Evolutionary conservation across 768 basidiomycete species (phyloP).

Genomic region (Agrocybe pediades): DNA sequence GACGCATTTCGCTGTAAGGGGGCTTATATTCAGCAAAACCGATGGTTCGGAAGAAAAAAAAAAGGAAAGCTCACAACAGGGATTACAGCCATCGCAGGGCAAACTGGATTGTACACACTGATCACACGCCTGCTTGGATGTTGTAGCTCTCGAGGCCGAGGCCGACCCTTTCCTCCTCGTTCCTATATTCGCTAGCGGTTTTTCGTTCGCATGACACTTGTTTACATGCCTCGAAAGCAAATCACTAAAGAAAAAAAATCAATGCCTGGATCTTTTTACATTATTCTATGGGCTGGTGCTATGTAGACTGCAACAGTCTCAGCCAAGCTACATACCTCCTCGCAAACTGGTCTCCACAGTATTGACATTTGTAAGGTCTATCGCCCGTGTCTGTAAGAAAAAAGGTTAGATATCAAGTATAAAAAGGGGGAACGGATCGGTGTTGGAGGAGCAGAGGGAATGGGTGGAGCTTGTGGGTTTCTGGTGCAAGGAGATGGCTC

Average conservation of each 20-base stretch:
- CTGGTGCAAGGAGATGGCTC: constrained; percentile 14
- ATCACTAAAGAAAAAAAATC: constrained; percentile 49
- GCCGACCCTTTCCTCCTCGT: constrained; percentile 67
- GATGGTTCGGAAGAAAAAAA: background rate
- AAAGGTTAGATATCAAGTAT: constrained; percentile 19
- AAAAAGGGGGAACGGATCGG: constrained; percentile 15
- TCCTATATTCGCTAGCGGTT: constrained; percentile 39
- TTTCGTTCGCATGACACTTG: constrained; percentile 85
- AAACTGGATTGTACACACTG: constrained; percentile 77
- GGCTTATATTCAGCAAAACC: constrained; percentile 7
- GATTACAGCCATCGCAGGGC: constrained; percentile 79
- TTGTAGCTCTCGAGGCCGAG: constrained; percentile 70
- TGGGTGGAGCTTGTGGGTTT: constrained; percentile 16
- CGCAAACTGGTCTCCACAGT: constrained; percentile 90
- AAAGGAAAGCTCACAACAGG: constrained; percentile 58
- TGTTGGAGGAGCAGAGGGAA: background rate
- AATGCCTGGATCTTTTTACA: constrained; percentile 12
- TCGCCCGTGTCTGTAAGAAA: constrained; percentile 74
- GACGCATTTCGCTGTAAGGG: constrained; percentile 64
- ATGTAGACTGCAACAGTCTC: background rate
- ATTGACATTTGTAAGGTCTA: constrained; percentile 85
- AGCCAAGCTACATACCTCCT: constrained; percentile 73
- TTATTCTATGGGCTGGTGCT: background rate
- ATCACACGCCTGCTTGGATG: constrained; percentile 84
- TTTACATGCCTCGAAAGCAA: constrained; percentile 85